A percentile compares a stretch with the other conserved stretches of the same genome.
phyloP scores from a whole-genome alignment of 2,329 filamentous ascomycete species.

The Penicillium italicum region DNA sequence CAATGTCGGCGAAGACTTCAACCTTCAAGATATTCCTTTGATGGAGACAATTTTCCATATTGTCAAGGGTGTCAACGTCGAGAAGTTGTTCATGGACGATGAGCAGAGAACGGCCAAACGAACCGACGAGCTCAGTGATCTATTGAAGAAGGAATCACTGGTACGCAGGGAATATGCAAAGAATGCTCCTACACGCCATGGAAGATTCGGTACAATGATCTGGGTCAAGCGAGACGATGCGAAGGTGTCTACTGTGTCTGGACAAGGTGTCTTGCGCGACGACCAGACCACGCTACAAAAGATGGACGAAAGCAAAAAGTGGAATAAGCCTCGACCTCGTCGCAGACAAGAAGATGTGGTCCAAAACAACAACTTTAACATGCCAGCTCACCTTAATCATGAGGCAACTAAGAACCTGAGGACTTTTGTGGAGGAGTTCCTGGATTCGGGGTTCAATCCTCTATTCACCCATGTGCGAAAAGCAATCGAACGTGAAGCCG shows the following conservation, averaged over 20 bases:
- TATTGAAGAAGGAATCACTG: slow-evolving; percentile 79
- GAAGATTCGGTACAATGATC: slow-evolving; percentile 93
- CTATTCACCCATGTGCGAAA: slow-evolving; percentile 80
- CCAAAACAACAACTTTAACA: slow-evolving; percentile 67
- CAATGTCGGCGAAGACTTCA: slow-evolving; percentile 91
- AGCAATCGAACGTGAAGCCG: slow-evolving; percentile 83
- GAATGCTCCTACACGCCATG: slow-evolving; percentile 80
- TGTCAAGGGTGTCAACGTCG: slow-evolving; percentile 80
- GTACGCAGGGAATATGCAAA: slow-evolving; percentile 74
- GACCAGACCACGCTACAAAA: slow-evolving; percentile 72
- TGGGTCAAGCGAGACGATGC: slow-evolving; percentile 88
- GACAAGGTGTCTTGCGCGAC: slow-evolving; percentile 77
- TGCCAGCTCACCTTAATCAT: slow-evolving; percentile 64
- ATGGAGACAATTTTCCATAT: slow-evolving; percentile 91
- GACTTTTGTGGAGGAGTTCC: slow-evolving; percentile 83
- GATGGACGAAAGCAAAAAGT: slow-evolving; percentile 88
- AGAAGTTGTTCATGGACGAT: slow-evolving; percentile 81
- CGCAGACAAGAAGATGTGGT: slow-evolving; percentile 61
- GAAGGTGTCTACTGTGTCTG: slow-evolving; percentile 80
- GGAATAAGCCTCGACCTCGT: slow-evolving; percentile 70
- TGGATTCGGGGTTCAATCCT: slow-evolving; percentile 94
- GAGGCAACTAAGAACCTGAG: slow-evolving; percentile 73
- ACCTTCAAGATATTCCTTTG: slow-evolving; percentile 79
- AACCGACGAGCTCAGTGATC: slow-evolving; percentile 66
- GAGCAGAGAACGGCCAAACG: slow-evolving; percentile 65